Evolutionary conservation across 345 rosid species (phyloP).

Genomic region (Camelina hispida): DNA sequence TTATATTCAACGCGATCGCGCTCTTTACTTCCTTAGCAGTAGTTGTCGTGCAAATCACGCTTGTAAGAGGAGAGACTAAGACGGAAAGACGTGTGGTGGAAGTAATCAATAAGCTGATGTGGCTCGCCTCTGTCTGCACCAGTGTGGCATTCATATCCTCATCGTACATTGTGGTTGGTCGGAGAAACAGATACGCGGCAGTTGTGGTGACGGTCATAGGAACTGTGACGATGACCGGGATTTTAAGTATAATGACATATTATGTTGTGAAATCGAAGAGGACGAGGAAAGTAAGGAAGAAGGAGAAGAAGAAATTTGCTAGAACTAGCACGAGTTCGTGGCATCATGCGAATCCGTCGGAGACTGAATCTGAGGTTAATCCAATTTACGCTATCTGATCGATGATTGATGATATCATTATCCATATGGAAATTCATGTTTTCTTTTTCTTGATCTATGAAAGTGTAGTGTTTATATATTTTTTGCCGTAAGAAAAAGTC

Average conservation of each 20-base stretch:
- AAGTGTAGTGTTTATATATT: slow-evolving; percentile 9
- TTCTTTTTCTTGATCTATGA: slow-evolving; percentile 23
- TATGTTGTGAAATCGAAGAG: slow-evolving; percentile 72
- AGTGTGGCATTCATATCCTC: slow-evolving; percentile 77
- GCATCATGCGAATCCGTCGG: slow-evolving; percentile 48
- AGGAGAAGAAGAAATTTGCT: slow-evolving; percentile 64
- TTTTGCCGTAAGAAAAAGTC: not conserved
- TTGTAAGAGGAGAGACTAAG: slow-evolving; percentile 85
- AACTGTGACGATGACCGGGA: slow-evolving; percentile 69
- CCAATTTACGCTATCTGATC: slow-evolving; percentile 79
- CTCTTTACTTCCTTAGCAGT: slow-evolving; percentile 91
- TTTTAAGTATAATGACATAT: slow-evolving; percentile 76
- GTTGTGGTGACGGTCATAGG: slow-evolving; percentile 75
- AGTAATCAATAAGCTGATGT: slow-evolving; percentile 90
- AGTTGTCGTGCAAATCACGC: slow-evolving; percentile 87
- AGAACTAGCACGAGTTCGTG: slow-evolving; percentile 47
- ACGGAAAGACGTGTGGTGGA: slow-evolving; percentile 80
- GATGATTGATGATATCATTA: slow-evolving; percentile 1
- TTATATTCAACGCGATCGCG: slow-evolving; percentile 68
- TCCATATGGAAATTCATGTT: not conserved
- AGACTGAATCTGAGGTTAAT: slow-evolving; percentile 67
- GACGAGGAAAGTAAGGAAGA: slow-evolving; percentile 60
- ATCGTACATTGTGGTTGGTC: slow-evolving; percentile 84
- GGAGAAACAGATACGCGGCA: slow-evolving; percentile 75
- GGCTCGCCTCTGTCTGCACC: slow-evolving; percentile 94